A percentile compares a stretch with the other conserved stretches of the same genome.
phyloP scores from a whole-genome alignment of 2,329 filamentous ascomycete species.

The Pyrenophora seminiperda region DNA sequence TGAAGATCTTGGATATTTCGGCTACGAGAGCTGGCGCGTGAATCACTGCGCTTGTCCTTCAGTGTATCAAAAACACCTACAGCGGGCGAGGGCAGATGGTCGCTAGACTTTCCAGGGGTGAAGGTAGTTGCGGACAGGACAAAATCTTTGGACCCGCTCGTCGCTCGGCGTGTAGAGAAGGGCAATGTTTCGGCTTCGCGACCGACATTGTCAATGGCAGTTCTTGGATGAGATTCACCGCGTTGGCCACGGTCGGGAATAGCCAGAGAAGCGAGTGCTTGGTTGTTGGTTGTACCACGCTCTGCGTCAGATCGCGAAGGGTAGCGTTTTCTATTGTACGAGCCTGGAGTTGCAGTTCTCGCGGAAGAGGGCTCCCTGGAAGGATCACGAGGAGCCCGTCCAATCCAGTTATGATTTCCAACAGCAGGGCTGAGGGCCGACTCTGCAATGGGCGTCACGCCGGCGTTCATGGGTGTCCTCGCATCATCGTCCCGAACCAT shows the following conservation, averaged over 20 bases:
- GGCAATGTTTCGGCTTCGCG: conserved; percentile 50
- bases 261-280: conserved; percentile 40
- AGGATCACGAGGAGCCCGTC: conserved; percentile 37
- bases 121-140: conserved; percentile 48
- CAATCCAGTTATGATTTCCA: conserved; percentile 46
- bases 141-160: conserved; percentile 64
- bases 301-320: conserved; percentile 54
- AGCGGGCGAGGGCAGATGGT: conserved; percentile 67
- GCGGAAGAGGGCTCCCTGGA: conserved; percentile 56
- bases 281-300: conserved; percentile 40
- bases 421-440: conserved; percentile 70
- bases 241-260: conserved; percentile 46
- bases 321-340: conserved; percentile 69
- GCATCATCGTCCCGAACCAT: conserved; percentile 70
- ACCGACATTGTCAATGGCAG: conserved; percentile 47
- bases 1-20: conserved; percentile 76
- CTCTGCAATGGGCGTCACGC: conserved; percentile 83
- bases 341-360: conserved; percentile 61
- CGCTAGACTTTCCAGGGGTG: conserved; percentile 34
- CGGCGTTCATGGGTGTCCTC: conserved; percentile 75
- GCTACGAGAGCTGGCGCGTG: conserved; percentile 73
- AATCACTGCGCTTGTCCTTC: conserved; percentile 66
- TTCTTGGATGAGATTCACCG: conserved; percentile 37
- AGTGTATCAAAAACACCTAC: conserved; percentile 67
- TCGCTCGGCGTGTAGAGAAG: conserved; percentile 41